Percentiles rank a stretch among this genome's conserved stretches.
Evolutionary conservation across 2,329 filamentous ascomycete genomes (phyloP).

Genomic region (Macroventuria anomochaeta): DNA sequence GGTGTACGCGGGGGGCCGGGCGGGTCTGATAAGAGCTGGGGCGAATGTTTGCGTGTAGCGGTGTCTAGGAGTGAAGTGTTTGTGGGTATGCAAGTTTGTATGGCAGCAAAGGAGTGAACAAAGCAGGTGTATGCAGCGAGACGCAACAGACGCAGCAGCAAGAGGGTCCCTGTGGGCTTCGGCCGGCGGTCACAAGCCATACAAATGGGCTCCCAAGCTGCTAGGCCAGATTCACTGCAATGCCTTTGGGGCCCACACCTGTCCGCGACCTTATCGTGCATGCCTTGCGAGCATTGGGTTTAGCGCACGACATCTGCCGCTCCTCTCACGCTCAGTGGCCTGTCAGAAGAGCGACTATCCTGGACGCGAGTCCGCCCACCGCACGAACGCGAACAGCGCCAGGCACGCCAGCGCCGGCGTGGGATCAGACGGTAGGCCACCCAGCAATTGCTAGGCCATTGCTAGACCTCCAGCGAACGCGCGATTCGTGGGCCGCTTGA

Average conservation of each 20-base stretch:
- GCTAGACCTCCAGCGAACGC: background rate
- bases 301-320: slow-evolving; percentile 29
- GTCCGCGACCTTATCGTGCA: slow-evolving; percentile 34
- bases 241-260: slow-evolving; percentile 24
- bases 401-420: slow-evolving; percentile 12
- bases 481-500: slow-evolving; percentile 3
- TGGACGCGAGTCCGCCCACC: slow-evolving; percentile 15
- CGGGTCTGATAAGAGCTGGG: background rate
- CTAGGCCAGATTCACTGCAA: slow-evolving; percentile 29
- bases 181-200: slow-evolving; percentile 20
- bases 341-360: slow-evolving; percentile 7
- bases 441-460: background rate
- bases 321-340: slow-evolving; percentile 19
- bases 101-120: slow-evolving; percentile 5
- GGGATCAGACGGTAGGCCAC: background rate
- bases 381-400: slow-evolving; percentile 20
- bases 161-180: slow-evolving; percentile 20
- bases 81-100: background rate
- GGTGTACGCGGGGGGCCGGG: slow-evolving; percentile 14
- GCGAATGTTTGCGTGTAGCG: background rate
- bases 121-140: slow-evolving; percentile 12
- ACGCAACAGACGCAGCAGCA: slow-evolving; percentile 8
- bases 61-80: background rate
- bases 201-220: slow-evolving; percentile 16
- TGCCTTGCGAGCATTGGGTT: slow-evolving; percentile 13